A percentile compares a stretch with the other conserved stretches of the same genome.
These are phyloP conservation scores for Gypsophila paniculata DNA, from an alignment of 179 eudicot species.

Conservation along the genomic window DNA sequence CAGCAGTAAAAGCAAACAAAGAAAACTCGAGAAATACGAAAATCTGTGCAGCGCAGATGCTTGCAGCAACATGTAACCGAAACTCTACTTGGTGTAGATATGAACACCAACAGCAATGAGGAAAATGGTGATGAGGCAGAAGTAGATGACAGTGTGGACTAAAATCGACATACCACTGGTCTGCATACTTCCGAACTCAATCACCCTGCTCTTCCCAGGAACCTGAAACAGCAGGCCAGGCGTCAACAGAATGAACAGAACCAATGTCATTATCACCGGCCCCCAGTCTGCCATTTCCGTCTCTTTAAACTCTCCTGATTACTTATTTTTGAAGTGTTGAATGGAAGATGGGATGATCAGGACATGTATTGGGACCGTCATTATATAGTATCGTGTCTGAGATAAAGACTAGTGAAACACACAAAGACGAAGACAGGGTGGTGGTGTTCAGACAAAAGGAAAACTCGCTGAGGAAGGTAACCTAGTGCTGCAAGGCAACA, in stretches of 20 bases:
- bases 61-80: not conserved
- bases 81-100: constrained; percentile 39
- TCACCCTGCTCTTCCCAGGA: constrained; percentile 46
- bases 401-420: constrained; percentile 3
- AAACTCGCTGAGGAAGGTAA: constrained; percentile 21
- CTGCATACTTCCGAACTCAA: constrained; percentile 60
- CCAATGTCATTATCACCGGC: constrained; percentile 56
- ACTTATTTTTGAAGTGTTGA: not conserved
- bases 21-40: not conserved
- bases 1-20: not conserved
- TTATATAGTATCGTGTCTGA: constrained; percentile 13
- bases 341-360: constrained; percentile 1
- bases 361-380: not conserved
- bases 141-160: constrained; percentile 57
- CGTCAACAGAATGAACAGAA: constrained; percentile 55
- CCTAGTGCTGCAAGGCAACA: constrained; percentile 26
- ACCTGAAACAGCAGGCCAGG: constrained; percentile 67
- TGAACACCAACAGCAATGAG: constrained; percentile 63
- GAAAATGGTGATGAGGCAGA: constrained; percentile 52
- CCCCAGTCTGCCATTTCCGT: constrained; percentile 70
- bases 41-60: constrained; percentile 7
- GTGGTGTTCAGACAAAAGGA: constrained; percentile 26
- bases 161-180: constrained; percentile 56
- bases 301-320: not conserved
- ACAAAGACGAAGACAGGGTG: constrained; percentile 13